Conservation (phyloP, 352 stramenopile genomes). For the Plasmopara viticola region DNA sequence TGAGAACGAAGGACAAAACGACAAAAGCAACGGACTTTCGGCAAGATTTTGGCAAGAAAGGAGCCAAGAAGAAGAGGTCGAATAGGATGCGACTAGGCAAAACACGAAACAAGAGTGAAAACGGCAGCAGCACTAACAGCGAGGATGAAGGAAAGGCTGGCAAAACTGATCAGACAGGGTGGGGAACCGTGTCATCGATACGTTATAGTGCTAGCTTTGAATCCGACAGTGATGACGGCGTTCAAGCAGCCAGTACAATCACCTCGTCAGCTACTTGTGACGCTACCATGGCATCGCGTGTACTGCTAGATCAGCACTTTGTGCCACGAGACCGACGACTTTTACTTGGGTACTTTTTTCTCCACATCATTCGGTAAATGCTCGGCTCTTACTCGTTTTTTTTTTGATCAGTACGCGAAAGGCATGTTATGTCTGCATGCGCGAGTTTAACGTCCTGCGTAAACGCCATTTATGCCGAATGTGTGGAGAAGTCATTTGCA, state of each 20-base stretch:
- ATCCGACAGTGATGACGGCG: conserved; percentile 13
- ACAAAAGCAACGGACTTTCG: not conserved
- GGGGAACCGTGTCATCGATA: conserved; percentile 5
- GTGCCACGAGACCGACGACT: conserved; percentile 53
- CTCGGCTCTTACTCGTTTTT: not conserved
- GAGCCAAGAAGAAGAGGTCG: conserved; percentile 16
- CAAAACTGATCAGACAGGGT: not conserved
- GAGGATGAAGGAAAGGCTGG: conserved; percentile 14
- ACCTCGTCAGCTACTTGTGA: conserved; percentile 4
- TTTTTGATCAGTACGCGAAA: conserved; percentile 27
- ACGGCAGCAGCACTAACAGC: conserved; percentile 17
- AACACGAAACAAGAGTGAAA: conserved; percentile 8
- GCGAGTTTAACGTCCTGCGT: conserved; percentile 61
- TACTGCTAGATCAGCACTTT: conserved; percentile 64
- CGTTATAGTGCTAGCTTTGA: conserved; percentile 7
- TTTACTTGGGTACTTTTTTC: conserved; percentile 19
- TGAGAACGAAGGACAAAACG: conserved; percentile 10
- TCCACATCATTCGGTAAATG: not conserved
- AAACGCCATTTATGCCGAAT: conserved; percentile 79
- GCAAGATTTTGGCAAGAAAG: not conserved
- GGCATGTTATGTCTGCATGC: conserved; percentile 55
- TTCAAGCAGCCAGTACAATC: conserved; percentile 1
- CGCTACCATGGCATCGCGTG: conserved; percentile 10
- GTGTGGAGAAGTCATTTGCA: conserved; percentile 76
- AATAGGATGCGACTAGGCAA: conserved; percentile 6